Evolutionary conservation across 768 basidiomycete genomes (phyloP).

Genomic region (Daedalea quercina): DNA sequence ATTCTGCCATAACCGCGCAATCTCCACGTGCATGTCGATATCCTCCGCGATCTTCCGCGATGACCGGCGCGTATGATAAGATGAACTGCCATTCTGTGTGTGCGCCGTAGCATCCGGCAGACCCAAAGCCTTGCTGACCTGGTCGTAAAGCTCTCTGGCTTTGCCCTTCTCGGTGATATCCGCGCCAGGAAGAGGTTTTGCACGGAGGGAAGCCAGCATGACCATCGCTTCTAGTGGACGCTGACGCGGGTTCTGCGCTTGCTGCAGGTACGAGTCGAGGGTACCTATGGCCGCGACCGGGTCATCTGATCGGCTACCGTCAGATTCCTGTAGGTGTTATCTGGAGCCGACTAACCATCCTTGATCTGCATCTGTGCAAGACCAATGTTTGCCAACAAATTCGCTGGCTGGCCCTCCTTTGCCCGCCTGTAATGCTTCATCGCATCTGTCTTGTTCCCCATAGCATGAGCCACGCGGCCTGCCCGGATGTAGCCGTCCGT

Average conservation of each 20-base stretch:
- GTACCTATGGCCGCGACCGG: constrained; percentile 81
- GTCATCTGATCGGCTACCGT: constrained; percentile 45
- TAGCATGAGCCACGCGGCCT: constrained; percentile 73
- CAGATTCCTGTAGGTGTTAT: neutral
- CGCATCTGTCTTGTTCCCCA: constrained; percentile 58
- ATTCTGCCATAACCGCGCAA: constrained; percentile 83
- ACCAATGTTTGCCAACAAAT: constrained; percentile 76
- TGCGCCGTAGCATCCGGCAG: constrained; percentile 43
- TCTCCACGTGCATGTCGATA: constrained; percentile 84
- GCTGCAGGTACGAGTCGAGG: constrained; percentile 68
- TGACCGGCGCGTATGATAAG: constrained; percentile 11
- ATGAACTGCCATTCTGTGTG: constrained; percentile 19
- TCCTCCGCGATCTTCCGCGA: constrained; percentile 65
- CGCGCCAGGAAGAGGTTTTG: constrained; percentile 73
- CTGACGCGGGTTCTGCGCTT: constrained; percentile 45
- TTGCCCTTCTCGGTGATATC: constrained; percentile 63
- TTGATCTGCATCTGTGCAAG: constrained; percentile 83
- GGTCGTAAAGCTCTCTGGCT: constrained; percentile 80
- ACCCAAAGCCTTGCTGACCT: constrained; percentile 60
- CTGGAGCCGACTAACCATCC: constrained; percentile 48
- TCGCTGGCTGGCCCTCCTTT: constrained; percentile 62
- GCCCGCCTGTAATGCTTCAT: constrained; percentile 64
- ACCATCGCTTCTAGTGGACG: constrained; percentile 78
- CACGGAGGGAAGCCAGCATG: constrained; percentile 86
- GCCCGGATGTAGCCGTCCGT: constrained; percentile 85